phyloP scores from a whole-genome alignment of 495 filamentous ascomycete species.

The Physcia stellaris region DNA sequence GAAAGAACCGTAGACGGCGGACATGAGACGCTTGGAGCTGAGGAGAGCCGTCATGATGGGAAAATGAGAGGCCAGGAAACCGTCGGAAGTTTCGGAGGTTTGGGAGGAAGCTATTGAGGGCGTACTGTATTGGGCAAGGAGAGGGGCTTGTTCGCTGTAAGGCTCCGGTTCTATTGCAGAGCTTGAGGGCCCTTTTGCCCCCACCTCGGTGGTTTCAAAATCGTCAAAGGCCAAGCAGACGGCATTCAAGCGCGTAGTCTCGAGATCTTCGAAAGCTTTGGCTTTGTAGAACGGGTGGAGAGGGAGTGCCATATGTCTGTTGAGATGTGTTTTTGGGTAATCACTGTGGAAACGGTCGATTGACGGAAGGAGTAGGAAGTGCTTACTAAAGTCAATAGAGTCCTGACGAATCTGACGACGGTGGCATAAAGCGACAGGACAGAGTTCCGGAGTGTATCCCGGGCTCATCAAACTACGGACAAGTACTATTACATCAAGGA shows the following conservation, averaged over 20 bases:
- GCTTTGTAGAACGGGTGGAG: conserved; percentile 39
- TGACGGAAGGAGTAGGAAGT: background rate
- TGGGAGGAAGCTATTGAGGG: too few species aligned
- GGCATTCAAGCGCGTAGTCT: conserved; percentile 43
- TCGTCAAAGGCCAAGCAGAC: conserved; percentile 47
- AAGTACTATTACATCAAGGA: conserved; percentile 41
- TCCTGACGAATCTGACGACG: conserved; percentile 7
- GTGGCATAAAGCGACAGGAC: conserved; percentile 5
- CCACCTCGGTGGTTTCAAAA: too few species aligned
- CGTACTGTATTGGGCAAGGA: too few species aligned
- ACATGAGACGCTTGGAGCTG: conserved; percentile 30
- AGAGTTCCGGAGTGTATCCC: conserved; percentile 9
- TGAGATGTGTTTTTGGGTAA: conserved; percentile 26
- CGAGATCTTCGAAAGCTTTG: conserved; percentile 55
- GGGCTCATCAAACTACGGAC: conserved; percentile 27
- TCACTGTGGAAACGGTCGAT: background rate
- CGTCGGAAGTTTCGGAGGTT: too few species aligned
- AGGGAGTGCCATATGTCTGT: background rate
- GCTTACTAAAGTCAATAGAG: conserved; percentile 12
- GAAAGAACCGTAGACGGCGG: conserved; percentile 31
- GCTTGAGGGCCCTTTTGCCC: too few species aligned
- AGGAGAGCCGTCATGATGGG: conserved; percentile 9
- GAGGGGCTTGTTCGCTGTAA: too few species aligned
- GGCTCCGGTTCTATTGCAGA: too few species aligned
- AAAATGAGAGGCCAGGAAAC: too few species aligned